Conservation (phyloP, 2,329 filamentous ascomycete genomes). For the Stagonosporopsis rhizophila region DNA sequence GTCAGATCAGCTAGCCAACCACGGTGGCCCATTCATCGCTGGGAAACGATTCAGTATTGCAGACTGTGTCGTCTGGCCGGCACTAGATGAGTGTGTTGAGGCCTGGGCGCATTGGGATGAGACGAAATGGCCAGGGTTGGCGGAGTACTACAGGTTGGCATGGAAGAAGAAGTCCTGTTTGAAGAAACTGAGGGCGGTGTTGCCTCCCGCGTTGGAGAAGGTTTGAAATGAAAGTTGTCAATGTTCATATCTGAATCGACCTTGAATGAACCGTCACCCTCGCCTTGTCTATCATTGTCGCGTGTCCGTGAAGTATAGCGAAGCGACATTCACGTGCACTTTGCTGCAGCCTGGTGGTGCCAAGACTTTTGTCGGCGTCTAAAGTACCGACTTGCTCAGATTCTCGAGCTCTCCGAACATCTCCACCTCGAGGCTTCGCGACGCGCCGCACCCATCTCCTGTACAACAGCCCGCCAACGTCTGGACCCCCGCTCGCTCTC, state of each 20-base stretch:
- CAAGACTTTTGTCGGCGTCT: conserved; percentile 30
- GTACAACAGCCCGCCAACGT: background rate
- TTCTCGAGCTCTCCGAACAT: conserved; percentile 23
- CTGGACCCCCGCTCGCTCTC: background rate
- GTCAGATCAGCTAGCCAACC: conserved; percentile 28
- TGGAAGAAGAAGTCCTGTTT: conserved; percentile 45
- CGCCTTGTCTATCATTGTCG: background rate
- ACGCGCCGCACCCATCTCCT: conserved; percentile 21
- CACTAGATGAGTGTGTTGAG: conserved; percentile 34
- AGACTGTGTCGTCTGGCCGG: conserved; percentile 45
- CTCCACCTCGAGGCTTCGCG: conserved; percentile 27
- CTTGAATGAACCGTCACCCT: background rate
- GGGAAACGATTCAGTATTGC: conserved; percentile 41
- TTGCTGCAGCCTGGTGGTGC: conserved; percentile 2
- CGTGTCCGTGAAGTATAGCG: background rate
- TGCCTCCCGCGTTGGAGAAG: conserved; percentile 9
- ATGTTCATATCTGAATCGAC: background rate
- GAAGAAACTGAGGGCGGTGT: conserved; percentile 28
- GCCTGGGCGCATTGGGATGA: conserved; percentile 35
- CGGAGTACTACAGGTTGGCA: conserved; percentile 35
- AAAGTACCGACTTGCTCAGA: conserved; percentile 24
- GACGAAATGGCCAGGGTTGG: conserved; percentile 28
- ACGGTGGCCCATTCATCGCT: conserved; percentile 39
- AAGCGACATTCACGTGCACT: conserved; percentile 3
- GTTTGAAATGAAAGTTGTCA: background rate